A percentile compares a stretch with the other conserved stretches of the same genome.
Evolutionary conservation across 148 eudicot species (phyloP).

Genomic region (Rhododendron molle): DNA sequence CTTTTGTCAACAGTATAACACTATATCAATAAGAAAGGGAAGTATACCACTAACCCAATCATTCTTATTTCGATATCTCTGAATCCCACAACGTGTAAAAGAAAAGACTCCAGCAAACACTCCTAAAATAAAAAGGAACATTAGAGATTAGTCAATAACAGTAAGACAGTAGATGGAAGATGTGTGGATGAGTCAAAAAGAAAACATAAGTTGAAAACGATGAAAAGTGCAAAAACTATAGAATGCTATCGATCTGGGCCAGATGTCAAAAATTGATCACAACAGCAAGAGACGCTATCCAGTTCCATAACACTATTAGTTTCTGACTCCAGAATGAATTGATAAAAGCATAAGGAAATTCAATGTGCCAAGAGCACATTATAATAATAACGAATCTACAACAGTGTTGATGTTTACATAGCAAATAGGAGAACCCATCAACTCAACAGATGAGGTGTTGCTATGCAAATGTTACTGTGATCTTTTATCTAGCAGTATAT

Average conservation of each 20-base stretch:
- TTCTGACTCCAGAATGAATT: background rate
- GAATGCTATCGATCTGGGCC: background rate
- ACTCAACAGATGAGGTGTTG: background rate
- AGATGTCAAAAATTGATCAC: background rate
- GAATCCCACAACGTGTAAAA: conserved; percentile 65
- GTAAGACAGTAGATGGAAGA: background rate
- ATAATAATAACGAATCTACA: background rate
- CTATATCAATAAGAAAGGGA: background rate
- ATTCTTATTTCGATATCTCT: conserved; percentile 58
- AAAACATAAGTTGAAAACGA: background rate
- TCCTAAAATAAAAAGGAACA: conserved; percentile 30
- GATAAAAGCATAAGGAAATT: background rate
- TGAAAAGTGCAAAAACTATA: background rate
- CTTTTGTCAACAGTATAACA: background rate
- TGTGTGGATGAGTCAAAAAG: background rate
- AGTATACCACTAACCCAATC: conserved; percentile 65
- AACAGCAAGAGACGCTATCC: background rate
- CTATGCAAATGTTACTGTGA: background rate
- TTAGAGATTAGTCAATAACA: background rate
- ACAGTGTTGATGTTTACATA: background rate
- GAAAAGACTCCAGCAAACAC: conserved; percentile 73
- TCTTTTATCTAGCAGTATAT: background rate
- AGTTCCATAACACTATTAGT: background rate
- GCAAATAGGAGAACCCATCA: background rate
- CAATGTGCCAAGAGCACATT: background rate